A percentile compares a stretch with the other conserved stretches of the same genome.
Evolutionary conservation across 768 basidiomycete species (phyloP).

Genomic region (Boletus edulis): DNA sequence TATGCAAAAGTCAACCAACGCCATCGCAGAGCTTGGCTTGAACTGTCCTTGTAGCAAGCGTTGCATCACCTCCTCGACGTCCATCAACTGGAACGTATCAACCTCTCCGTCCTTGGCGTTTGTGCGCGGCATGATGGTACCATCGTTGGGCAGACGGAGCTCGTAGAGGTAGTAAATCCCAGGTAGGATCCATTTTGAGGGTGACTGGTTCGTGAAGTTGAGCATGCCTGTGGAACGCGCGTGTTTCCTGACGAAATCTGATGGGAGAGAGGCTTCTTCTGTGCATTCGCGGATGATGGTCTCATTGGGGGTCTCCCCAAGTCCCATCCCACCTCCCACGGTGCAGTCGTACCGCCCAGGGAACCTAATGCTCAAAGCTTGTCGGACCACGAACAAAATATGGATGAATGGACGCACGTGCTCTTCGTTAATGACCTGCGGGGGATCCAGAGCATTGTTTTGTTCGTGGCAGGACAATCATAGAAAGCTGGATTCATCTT

Average conservation of each 20-base stretch:
- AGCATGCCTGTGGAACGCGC: conserved; percentile 37
- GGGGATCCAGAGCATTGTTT: conserved; percentile 38
- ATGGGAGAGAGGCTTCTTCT: conserved; percentile 43
- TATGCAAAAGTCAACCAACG: conserved; percentile 41
- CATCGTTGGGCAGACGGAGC: conserved; percentile 37
- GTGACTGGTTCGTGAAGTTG: conserved; percentile 42
- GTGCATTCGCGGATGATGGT: conserved; percentile 42
- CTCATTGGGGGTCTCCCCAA: conserved; percentile 35
- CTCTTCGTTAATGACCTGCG: conserved; percentile 39
- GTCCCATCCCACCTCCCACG: conserved; percentile 42
- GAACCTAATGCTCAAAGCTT: conserved; percentile 11
- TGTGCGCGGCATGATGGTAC: conserved; percentile 31
- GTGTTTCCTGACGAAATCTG: conserved; percentile 32
- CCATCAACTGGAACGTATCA: conserved; percentile 40
- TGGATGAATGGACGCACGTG: conserved; percentile 30
- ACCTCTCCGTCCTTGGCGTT: conserved; percentile 43
- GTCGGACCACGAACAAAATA: not conserved
- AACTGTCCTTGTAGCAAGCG: conserved; percentile 35
- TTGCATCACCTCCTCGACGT: conserved; percentile 31
- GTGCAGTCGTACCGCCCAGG: conserved; percentile 42
- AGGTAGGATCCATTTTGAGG: conserved; percentile 42
- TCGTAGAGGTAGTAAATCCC: conserved; percentile 46
- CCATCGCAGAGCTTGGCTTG: conserved; percentile 44
- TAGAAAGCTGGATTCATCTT: conserved; percentile 30
- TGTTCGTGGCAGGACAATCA: conserved; percentile 28